Base-by-base conservation (phyloP, 1,139 yeast genomes). In the Magnusiomyces tetraspermus region DNA sequence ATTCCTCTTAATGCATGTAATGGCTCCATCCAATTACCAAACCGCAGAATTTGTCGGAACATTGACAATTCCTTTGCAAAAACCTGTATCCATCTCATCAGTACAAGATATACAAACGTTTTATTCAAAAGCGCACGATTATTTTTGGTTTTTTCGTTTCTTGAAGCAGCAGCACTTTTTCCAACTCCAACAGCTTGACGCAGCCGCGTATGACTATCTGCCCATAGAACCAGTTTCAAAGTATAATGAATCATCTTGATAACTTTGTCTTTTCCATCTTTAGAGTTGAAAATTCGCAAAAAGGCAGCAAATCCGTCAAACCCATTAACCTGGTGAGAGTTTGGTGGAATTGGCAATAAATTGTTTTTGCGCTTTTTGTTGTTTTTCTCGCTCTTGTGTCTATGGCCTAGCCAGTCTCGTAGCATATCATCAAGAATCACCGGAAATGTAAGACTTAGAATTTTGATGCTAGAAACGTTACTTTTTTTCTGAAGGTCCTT, bases 1-100 rank as follows among this genome's bases (percentile, higher is more conserved):
- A 28, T 28, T 28, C 11, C 33, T 28, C 11, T 28, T 28, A 52
- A 43, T 15, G 36, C 38, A 21, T 30, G 37, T 4, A 54, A 54
- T 0, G 62, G 56, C 36, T 57, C 59, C 49, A 65, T 37, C 68
- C 68, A 66, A 56, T 66, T 65, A 23, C 67, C 68, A 23, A 67
- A 54, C 36, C 67, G 61, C 49, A 67, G 62, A 43, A 65, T 58
- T 42, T 65, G 63, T 38, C 70, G 60, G 44, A 66, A 66, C 57
- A 60, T 58, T 23, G 68, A 63, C n/a, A 66, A 43, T 48, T 51
- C 45, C 2, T 24, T 5, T 17, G 33, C 43, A 22, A 51, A 21
- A 21, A 36, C 19, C 26, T 31, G 17, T 49, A 53, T n/a, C 46
- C 48, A 22, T 46, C 33, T 30, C 38, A 46, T 11, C n/a, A 26